Base-by-base conservation (phyloP, 2,329 filamentous ascomycete genomes). In the Aulographum hederae region DNA sequence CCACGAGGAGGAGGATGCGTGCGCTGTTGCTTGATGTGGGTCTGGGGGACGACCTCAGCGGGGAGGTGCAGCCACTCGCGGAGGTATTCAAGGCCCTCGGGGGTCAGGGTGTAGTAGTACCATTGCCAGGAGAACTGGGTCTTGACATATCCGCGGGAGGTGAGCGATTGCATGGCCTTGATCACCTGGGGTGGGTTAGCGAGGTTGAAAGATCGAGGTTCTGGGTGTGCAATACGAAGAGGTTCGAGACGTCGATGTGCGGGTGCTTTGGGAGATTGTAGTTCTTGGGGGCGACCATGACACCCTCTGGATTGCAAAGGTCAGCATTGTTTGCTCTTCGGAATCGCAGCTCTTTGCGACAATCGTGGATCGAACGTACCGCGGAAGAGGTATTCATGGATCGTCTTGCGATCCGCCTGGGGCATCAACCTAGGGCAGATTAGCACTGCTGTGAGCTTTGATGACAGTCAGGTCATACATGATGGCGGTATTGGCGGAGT, bases 11-110 rank as follows among this genome's bases (percentile, higher is more conserved):
- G 86, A 67, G 84, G 85, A 66, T 94, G 84, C 53, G 82, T 89
- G 64, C 89, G 82, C 73, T 94, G 84, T 72, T 94, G 85, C 81
- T 98, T 98, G 70, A 98, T 95, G 78, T 98, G 89, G 55, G 89
- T 98, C 55, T 91, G 84, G 51, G 89, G 89, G 48, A 98, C 89
- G 58, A 98, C 94, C 76, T 98, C 89, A 59, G 89, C 85, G 54
- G 89, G 89, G 53, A 98, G 79, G 69, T 98, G 89, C 52, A 98
- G 85, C 89, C 89, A 98, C 73, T 98, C 89, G 60, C 89, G 86
- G 62, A 98, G 85, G 75, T 98, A 98, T 71, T 95, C 86, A 61
- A 98, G 86, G 67, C 89, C 89, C 73, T 95, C 85, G 57, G 85
- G 81, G 61, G 86, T 94, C 65, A 98, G 78, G 65, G 89, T 94